Evolutionary conservation across 2,329 filamentous ascomycete species (phyloP).

Genomic region (Xylariaceae sp.): DNA sequence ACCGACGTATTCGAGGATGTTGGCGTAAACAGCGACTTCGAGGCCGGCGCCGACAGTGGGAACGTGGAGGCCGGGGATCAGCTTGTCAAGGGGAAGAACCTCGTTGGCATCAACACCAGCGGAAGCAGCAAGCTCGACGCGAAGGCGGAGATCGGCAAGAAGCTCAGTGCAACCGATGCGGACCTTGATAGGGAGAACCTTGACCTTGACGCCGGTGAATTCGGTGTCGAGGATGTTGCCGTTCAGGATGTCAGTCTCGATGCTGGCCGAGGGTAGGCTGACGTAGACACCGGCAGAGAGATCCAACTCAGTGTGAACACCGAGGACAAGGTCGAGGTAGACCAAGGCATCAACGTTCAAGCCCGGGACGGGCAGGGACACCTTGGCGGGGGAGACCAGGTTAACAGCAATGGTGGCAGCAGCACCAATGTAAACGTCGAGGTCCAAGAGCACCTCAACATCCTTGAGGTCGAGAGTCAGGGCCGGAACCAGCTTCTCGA

Average conservation of each 20-base stretch:
- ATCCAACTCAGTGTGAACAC: constrained; percentile 43
- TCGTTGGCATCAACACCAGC: constrained; percentile 31
- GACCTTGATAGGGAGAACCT: constrained; percentile 42
- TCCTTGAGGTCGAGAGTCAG: constrained; percentile 43
- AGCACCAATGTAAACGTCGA: constrained; percentile 41
- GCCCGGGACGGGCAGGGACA: constrained; percentile 39
- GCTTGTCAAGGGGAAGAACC: constrained; percentile 24
- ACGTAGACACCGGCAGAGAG: constrained; percentile 49
- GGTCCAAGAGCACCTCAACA: constrained; percentile 47
- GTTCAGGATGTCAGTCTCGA: constrained; percentile 39
- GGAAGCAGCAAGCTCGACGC: constrained; percentile 40
- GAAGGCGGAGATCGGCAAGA: constrained; percentile 45
- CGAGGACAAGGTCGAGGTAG: constrained; percentile 47
- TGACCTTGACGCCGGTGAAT: constrained; percentile 46
- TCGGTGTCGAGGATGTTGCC: constrained; percentile 42
- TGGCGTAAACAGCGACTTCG: constrained; percentile 43
- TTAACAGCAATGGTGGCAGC: constrained; percentile 47
- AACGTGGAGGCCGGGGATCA: constrained; percentile 21
- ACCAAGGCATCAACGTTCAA: constrained; percentile 44
- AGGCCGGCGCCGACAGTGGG: constrained; percentile 37
- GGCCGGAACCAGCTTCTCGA: constrained; percentile 38
- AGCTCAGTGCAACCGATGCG: constrained; percentile 41
- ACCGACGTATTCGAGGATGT: constrained; percentile 49
- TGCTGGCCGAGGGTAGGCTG: constrained; percentile 41
- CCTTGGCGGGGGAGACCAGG: constrained; percentile 41